Conservation (phyloP, 2,329 filamentous ascomycete genomes). For the Colletotrichum filicis region DNA sequence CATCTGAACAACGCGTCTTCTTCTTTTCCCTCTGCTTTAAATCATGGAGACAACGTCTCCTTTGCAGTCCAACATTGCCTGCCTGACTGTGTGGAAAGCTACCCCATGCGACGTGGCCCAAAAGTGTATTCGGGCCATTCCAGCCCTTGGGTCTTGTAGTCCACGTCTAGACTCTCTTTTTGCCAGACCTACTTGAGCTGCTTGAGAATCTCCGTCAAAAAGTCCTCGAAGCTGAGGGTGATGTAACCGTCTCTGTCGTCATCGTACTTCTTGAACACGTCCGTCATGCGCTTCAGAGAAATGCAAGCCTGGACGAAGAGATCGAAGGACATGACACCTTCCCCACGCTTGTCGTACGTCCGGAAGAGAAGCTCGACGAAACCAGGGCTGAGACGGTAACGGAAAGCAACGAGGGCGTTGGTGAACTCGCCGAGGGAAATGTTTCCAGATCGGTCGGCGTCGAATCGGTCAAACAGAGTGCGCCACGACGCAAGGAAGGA, state of each 20-base stretch:
- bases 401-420: slow-evolving; percentile 91
- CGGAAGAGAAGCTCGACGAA: slow-evolving; percentile 89
- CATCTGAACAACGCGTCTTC: slow-evolving; percentile 15
- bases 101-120: neutral
- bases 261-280: slow-evolving; percentile 99
- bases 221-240: slow-evolving; percentile 84
- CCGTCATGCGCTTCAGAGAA: slow-evolving; percentile 96
- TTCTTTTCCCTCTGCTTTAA: neutral
- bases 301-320: slow-evolving; percentile 98
- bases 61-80: neutral
- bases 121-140: neutral
- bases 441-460: slow-evolving; percentile 85
- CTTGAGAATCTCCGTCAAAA: slow-evolving; percentile 75
- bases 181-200: slow-evolving; percentile 60
- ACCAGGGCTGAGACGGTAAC: slow-evolving; percentile 85
- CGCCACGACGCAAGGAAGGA: slow-evolving; percentile 95
- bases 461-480: slow-evolving; percentile 93
- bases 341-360: slow-evolving; percentile 83
- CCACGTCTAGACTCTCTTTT: neutral
- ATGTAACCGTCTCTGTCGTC: slow-evolving; percentile 96
- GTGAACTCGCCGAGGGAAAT: slow-evolving; percentile 89
- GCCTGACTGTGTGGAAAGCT: neutral
- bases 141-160: too few relatives aligned
- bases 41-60: neutral
- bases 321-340: slow-evolving; percentile 87